Percentiles rank a stretch among this genome's conserved stretches.
phyloP scores from a whole-genome alignment of 2,329 filamentous ascomycete genomes.

The Colletotrichum falcatum region DNA sequence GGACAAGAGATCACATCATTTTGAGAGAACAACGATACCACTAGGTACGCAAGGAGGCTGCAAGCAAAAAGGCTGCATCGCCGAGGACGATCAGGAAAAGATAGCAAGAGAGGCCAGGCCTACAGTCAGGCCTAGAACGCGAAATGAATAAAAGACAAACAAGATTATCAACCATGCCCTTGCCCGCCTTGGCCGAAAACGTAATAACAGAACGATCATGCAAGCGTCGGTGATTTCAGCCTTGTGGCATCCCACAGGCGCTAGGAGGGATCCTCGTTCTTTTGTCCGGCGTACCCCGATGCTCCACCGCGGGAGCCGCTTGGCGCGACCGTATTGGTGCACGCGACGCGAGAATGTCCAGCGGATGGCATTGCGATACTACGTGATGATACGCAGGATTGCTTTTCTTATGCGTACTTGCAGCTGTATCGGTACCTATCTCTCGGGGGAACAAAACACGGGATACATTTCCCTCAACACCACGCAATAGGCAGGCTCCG shows the following conservation, averaged over 20 bases:
- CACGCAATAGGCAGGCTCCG: no score
- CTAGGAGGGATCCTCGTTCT: background rate
- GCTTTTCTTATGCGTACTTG: slow-evolving; percentile 8
- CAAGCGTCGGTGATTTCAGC: background rate
- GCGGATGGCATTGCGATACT: slow-evolving; percentile 8
- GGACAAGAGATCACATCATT: background rate
- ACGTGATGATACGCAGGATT: slow-evolving; percentile 11
- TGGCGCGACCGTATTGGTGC: slow-evolving; percentile 3
- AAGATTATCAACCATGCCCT: background rate
- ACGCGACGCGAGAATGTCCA: slow-evolving; percentile 3
- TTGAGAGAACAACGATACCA: slow-evolving; percentile 25
- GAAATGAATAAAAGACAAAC: slow-evolving; percentile 5
- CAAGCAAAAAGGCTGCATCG: slow-evolving; percentile 8
- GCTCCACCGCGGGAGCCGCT: slow-evolving; percentile 20
- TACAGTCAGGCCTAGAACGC: background rate
- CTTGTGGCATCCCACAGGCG: background rate
- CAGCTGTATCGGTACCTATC: background rate
- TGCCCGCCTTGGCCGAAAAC: background rate
- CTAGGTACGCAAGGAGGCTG: slow-evolving; percentile 18
- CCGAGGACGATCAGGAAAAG: background rate
- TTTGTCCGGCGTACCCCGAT: slow-evolving; percentile 16
- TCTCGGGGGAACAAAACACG: no score
- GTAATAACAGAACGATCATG: background rate
- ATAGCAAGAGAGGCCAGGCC: background rate
- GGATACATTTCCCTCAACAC: no score